Evolutionary conservation across 108 stramenopile species (phyloP), one percentile per base, ranked within the genome.

Genomic region (Cyclostephanos tholiformis): DNA sequence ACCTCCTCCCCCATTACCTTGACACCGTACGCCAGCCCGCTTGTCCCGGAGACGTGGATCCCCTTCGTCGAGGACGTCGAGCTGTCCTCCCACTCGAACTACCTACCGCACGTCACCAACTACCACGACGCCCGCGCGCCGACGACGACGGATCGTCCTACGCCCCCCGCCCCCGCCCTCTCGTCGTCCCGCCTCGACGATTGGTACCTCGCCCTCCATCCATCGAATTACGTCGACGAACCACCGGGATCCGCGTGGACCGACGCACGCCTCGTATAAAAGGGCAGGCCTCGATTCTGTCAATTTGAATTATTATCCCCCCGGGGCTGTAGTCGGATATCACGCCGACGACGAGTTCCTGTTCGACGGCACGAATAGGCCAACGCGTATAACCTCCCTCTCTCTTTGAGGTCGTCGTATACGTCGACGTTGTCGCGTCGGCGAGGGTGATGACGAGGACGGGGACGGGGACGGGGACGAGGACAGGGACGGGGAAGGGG

Each of bases 281-380:
- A 63, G 62, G 69, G 69, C 30, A 19, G 69, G 32, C 6, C 17
- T 81, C 20, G 71, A 81, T 75, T 67, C 61, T 16, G 74, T 74
- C 63, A 81, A 81, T 58, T 44, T 81, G 46, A 81, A 81, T 41
- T 81, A 76, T 38, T 81, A 81, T 57, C 80, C 80, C 11, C 66
- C 44, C 48, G 80, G 80, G n/a, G 80, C 74, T 0, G 80, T 74
- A 29, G 74, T 81, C 13, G 80, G 80, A 8, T 74, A 75, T 48
- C 80, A 81, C 46, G 80, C 80, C 16, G 80, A 81, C 56, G 80
- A 81, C 58, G 80, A 81, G 51, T 81, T 76, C 51, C 67, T 81
- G 35, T 81, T 81, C 71, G 80, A 81, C 51, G 80, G 80, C 1
- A 30, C 64, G 2, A 69, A 71, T 20, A 43, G 74, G 17, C 66